These are phyloP conservation scores for Naematelia aurantialba DNA, from an alignment of 768 basidiomycete genomes.

Conservation along the genomic window DNA sequence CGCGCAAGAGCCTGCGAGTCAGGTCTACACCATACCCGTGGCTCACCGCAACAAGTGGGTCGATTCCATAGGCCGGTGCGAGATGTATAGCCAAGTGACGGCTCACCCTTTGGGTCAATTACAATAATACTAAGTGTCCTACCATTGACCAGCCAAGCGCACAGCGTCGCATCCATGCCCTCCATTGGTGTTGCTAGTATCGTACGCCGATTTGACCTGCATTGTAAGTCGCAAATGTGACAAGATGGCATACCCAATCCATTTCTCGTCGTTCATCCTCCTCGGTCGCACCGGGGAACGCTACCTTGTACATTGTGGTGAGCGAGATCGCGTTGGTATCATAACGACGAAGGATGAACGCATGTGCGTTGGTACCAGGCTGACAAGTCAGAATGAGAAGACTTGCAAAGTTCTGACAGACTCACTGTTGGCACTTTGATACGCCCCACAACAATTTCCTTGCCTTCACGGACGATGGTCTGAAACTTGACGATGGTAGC, in stretches of 20 bases:
- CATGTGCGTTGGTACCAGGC: slow-evolving; percentile 61
- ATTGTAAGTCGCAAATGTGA: slow-evolving; percentile 6
- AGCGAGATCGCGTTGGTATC: slow-evolving; percentile 89
- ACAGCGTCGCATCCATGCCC: slow-evolving; percentile 63
- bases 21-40: neutral
- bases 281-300: slow-evolving; percentile 77
- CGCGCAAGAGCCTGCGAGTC: slow-evolving; percentile 59
- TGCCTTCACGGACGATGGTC: slow-evolving; percentile 79
- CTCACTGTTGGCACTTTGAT: slow-evolving; percentile 83
- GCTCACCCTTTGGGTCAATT: slow-evolving; percentile 40
- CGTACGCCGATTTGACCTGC: slow-evolving; percentile 65
- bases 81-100: slow-evolving; percentile 61
- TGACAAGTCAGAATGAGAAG: slow-evolving; percentile 25
- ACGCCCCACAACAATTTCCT: slow-evolving; percentile 81
- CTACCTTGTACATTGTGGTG: slow-evolving; percentile 94
- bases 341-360: slow-evolving; percentile 88
- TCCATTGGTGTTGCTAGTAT: slow-evolving; percentile 70
- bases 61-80: slow-evolving; percentile 65
- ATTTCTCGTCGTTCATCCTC: slow-evolving; percentile 73
- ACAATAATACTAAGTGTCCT: neutral
- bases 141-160: slow-evolving; percentile 85
- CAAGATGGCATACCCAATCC: slow-evolving; percentile 58
- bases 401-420: no score
- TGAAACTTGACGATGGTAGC: slow-evolving; percentile 72
- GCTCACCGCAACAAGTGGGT: slow-evolving; percentile 50